Evolutionary conservation across 352 stramenopile genomes (phyloP).

Genomic region (Pythium insidiosum): DNA sequence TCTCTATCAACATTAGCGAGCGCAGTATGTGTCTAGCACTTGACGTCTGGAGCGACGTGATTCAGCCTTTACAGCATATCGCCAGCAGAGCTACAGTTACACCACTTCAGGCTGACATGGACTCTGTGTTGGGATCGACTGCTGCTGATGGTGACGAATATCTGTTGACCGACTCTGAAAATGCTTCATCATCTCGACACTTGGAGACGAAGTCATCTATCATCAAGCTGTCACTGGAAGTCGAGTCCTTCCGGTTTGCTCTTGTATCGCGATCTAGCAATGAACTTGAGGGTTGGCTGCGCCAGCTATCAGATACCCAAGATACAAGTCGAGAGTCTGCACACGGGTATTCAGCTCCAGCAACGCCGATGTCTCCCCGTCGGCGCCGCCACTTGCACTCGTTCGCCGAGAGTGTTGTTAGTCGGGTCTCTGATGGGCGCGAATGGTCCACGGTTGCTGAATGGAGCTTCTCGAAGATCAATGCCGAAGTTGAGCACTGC

Average conservation of each 20-base stretch:
- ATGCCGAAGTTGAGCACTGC: no score
- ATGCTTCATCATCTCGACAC: no score
- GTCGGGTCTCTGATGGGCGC: constrained; percentile 10
- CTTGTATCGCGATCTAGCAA: no score
- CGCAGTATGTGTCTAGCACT: constrained; percentile 12
- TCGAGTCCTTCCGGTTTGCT: no score
- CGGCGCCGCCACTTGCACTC: constrained; percentile 12
- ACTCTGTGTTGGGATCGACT: neutral
- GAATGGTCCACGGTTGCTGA: constrained; percentile 12
- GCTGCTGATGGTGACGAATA: neutral
- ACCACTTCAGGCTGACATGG: neutral
- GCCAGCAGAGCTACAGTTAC: constrained; percentile 1
- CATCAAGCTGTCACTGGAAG: no score
- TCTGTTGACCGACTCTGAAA: no score
- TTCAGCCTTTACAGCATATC: constrained; percentile 14
- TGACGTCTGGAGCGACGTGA: constrained; percentile 18
- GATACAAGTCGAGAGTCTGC: no score
- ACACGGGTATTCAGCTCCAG: no score
- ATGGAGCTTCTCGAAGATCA: constrained; percentile 3
- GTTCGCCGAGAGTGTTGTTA: constrained; percentile 9
- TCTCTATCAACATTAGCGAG: constrained; percentile 16
- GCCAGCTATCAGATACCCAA: no score
- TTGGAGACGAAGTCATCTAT: no score
- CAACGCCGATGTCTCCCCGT: constrained; percentile 9
- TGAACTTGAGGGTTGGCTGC: no score